Conservation (phyloP, 805 yeast species). For the Maudiozyma turicensis region DNA sequence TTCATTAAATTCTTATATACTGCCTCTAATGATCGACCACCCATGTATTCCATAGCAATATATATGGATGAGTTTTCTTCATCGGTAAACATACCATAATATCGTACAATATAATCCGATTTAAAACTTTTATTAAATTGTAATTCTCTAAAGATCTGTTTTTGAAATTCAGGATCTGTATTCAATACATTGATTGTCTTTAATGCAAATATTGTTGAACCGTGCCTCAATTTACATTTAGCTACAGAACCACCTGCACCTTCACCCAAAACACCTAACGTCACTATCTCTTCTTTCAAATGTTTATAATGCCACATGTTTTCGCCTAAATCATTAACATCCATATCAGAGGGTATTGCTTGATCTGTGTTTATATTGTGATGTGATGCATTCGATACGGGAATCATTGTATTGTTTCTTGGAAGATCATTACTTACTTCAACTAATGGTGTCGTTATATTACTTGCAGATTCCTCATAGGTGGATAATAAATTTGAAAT, state of each 20-base stretch:
- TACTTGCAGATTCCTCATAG: slow-evolving; percentile 13
- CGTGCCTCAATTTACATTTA: slow-evolving; percentile 56
- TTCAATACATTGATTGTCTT: slow-evolving; percentile 41
- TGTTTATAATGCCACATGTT: slow-evolving; percentile 59
- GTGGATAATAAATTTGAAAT: slow-evolving; percentile 18
- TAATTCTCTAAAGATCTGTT: slow-evolving; percentile 82
- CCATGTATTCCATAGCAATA: slow-evolving; percentile 97
- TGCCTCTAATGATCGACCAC: slow-evolving; percentile 83
- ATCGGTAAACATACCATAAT: slow-evolving; percentile 84
- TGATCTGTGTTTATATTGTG: slow-evolving; percentile 7
- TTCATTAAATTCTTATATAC: slow-evolving; percentile 68
- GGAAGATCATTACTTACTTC: not conserved
- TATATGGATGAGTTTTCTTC: slow-evolving; percentile 72
- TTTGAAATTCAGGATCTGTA: slow-evolving; percentile 71
- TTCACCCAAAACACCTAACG: slow-evolving; percentile 73
- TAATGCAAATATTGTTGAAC: slow-evolving; percentile 68
- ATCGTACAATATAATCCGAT: slow-evolving; percentile 78
- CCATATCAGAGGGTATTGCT: slow-evolving; percentile 9
- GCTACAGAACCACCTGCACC: slow-evolving; percentile 91
- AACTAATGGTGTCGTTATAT: slow-evolving; percentile 8
- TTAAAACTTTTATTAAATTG: slow-evolving; percentile 78
- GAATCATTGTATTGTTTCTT: not conserved
- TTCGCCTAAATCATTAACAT: slow-evolving; percentile 52
- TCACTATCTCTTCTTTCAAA: slow-evolving; percentile 50
- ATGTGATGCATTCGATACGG: not conserved